Percentiles rank a stretch among this genome's conserved stretches.
Evolutionary conservation across 495 filamentous ascomycete species (phyloP).

Genomic region (Trichoderma orchidacearum): DNA sequence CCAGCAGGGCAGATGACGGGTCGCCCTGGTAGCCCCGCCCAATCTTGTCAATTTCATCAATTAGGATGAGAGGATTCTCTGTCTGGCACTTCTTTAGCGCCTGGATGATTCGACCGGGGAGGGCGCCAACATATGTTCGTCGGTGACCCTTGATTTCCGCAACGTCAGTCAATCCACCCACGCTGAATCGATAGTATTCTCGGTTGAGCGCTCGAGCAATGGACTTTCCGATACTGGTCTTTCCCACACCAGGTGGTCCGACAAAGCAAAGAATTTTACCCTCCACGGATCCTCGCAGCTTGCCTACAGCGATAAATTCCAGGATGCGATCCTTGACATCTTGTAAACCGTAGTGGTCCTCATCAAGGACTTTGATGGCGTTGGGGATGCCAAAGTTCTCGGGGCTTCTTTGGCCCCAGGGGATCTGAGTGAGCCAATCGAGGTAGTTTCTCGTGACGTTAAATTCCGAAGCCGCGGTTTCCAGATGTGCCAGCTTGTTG

Average conservation of each 20-base stretch:
- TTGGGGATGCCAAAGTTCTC: conserved; percentile 94
- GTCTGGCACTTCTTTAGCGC: conserved; percentile 98
- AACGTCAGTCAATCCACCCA: conserved; percentile 92
- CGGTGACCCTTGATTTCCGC: conserved; percentile 99
- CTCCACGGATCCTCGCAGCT: conserved; percentile 92
- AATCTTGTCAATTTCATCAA: conserved; percentile 98
- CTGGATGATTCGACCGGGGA: conserved; percentile 94
- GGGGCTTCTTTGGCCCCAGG: conserved; percentile 89
- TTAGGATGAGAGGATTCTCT: conserved; percentile 91
- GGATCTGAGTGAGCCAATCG: conserved; percentile 96
- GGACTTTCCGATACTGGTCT: conserved; percentile 97
- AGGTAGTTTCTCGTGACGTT: conserved; percentile 99
- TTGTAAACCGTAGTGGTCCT: conserved; percentile 94
- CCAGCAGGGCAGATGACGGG: conserved; percentile 85
- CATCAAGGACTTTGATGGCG: conserved; percentile 81
- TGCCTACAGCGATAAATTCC: conserved; percentile 97
- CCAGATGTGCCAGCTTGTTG: conserved; percentile 88
- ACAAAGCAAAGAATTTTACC: conserved; percentile 98
- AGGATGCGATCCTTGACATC: conserved; percentile 98
- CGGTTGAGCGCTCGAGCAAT: conserved; percentile 89
- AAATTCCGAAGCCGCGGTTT: conserved; percentile 92
- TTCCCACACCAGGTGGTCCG: conserved; percentile 88
- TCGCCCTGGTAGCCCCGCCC: conserved; percentile 92
- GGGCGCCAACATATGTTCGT: conserved; percentile 89
- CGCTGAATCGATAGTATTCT: conserved; percentile 95